Conservation (phyloP, 148 eudicot species). For the Fagopyrum esculentum region DNA sequence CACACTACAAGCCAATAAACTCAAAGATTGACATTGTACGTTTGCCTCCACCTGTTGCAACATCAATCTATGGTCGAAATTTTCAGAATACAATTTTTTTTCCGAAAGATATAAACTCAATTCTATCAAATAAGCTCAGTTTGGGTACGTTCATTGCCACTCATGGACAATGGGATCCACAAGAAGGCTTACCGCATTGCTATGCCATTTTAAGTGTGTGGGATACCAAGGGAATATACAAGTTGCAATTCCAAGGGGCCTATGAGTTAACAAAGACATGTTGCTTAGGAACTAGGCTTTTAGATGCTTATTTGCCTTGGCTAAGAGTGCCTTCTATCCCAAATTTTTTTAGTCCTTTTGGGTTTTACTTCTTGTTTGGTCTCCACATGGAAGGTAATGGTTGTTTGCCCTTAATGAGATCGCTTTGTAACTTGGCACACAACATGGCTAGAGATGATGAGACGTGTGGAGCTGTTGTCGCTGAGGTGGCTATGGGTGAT, state of each 20-base stretch:
- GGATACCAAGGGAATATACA: conserved; percentile 77
- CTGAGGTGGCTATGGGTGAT: conserved; percentile 73
- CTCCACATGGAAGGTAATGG: conserved; percentile 72
- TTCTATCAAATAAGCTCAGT: conserved; percentile 47
- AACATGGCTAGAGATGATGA: conserved; percentile 65
- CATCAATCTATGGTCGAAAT: conserved; percentile 33
- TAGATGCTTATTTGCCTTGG: conserved; percentile 79
- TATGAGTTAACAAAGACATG: conserved; percentile 42
- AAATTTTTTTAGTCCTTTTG: conserved; percentile 55
- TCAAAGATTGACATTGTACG: conserved; percentile 33
- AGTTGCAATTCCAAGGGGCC: conserved; percentile 67
- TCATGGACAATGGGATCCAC: conserved; percentile 56
- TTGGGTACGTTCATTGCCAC: conserved; percentile 75
- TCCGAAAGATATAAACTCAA: conserved; percentile 50
- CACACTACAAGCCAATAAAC: conserved; percentile 46
- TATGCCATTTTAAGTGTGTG: conserved; percentile 77
- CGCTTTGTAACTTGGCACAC: conserved; percentile 59
- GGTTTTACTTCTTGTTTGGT: conserved; percentile 69
- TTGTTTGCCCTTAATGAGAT: conserved; percentile 53
- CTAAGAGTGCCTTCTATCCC: conserved; percentile 75
- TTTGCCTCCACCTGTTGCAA: conserved; percentile 35
- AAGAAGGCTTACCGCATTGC: conserved; percentile 41
- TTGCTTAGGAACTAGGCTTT: conserved; percentile 51
- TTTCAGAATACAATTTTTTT: conserved; percentile 47
- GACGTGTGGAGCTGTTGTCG: conserved; percentile 55